These are phyloP conservation scores for Myxozyma geophila DNA, from an alignment of 805 yeast genomes.

Conservation along the genomic window DNA sequence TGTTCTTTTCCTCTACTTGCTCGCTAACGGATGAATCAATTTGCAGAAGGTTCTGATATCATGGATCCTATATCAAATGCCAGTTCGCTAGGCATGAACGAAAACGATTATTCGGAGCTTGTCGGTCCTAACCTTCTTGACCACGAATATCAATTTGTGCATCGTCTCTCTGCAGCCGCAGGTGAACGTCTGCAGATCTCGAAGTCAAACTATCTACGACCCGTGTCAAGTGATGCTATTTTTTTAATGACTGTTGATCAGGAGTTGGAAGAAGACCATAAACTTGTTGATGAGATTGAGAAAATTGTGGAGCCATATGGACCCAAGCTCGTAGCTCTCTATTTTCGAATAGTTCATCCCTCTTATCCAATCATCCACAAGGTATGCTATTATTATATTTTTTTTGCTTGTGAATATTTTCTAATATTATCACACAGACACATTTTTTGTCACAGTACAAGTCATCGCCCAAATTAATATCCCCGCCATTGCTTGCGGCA, in stretches of 20 bases:
- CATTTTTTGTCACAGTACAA: constrained; percentile 33
- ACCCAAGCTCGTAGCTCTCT: constrained; percentile 36
- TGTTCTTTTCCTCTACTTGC: background rate
- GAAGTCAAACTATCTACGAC: constrained; percentile 35
- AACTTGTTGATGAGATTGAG: constrained; percentile 35
- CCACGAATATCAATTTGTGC: constrained; percentile 36
- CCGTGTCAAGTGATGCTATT: constrained; percentile 38
- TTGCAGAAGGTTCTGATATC: constrained; percentile 20
- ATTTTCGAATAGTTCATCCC: constrained; percentile 40
- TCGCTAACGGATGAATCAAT: background rate
- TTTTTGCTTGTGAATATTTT: background rate
- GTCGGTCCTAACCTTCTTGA: constrained; percentile 37
- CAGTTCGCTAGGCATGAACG: constrained; percentile 40
- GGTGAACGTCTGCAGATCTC: constrained; percentile 31
- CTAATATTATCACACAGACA: constrained; percentile 9
- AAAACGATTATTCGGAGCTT: constrained; percentile 38
- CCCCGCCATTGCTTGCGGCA: constrained; percentile 40
- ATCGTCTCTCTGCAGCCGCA: constrained; percentile 24
- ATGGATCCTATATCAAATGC: constrained; percentile 32
- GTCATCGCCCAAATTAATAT: constrained; percentile 31
- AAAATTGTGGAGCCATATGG: constrained; percentile 36
- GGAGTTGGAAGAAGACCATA: constrained; percentile 31
- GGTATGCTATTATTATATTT: constrained; percentile 8
- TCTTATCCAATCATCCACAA: constrained; percentile 41
- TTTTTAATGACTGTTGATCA: constrained; percentile 39